These are phyloP conservation scores for Termitomyces eurrhizus DNA, from an alignment of 768 basidiomycete species.

Conservation along the genomic window DNA sequence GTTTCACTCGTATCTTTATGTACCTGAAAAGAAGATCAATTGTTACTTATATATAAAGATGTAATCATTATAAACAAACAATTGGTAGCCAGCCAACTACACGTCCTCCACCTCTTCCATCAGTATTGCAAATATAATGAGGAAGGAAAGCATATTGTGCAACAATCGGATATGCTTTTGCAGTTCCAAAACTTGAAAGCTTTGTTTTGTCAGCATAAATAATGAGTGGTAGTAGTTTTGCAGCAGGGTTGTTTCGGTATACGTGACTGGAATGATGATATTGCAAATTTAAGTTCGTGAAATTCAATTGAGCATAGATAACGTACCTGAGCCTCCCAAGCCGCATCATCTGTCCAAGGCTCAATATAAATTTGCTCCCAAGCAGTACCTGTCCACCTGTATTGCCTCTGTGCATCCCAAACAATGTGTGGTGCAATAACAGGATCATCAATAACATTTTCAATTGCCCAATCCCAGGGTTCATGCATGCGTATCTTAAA, in stretches of 20 bases:
- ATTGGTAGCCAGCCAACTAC: not conserved
- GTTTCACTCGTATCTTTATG: too few relatives aligned
- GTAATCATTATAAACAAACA: too few relatives aligned
- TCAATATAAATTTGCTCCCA: not conserved
- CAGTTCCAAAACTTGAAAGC: too few relatives aligned
- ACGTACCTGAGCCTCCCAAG: not conserved
- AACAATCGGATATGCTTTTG: too few relatives aligned
- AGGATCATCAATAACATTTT: not conserved
- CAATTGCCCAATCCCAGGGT: not conserved
- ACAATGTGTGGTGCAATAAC: not conserved
- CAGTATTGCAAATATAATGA: not conserved
- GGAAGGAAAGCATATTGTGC: not conserved
- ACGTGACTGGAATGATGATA: too few relatives aligned
- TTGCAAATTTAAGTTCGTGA: too few relatives aligned
- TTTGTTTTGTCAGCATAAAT: too few relatives aligned
- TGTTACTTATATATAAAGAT: too few relatives aligned
- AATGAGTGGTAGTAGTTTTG: too few relatives aligned
- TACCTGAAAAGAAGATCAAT: too few relatives aligned
- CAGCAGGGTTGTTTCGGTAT: not conserved
- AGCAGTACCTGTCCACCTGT: too few relatives aligned
- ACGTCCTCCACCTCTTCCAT: not conserved
- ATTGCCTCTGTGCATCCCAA: not conserved
- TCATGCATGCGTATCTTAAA: not conserved
- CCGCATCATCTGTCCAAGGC: not conserved
- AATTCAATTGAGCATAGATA: not conserved